phyloP scores from a whole-genome alignment of 208 protist genomes.

The Acanthamoeba royreba region DNA sequence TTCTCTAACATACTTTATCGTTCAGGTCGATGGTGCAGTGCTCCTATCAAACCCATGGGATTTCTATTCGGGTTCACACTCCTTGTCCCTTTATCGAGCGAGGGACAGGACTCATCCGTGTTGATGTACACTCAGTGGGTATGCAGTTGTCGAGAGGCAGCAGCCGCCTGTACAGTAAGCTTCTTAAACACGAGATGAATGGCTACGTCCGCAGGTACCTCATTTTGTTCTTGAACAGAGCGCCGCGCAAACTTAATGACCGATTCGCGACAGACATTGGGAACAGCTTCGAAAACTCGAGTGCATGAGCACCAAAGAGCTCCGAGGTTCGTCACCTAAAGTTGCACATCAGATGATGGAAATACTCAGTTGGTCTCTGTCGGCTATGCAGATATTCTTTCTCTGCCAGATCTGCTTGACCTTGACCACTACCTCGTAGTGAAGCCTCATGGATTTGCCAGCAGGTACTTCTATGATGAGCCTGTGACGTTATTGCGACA shows the following conservation, averaged over 20 bases:
- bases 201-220: background rate
- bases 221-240: too few species aligned
- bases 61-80: background rate
- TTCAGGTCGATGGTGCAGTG: background rate
- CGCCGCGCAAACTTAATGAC: background rate
- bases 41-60: slow-evolving; percentile 24
- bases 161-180: background rate
- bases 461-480: background rate
- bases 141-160: background rate
- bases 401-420: background rate
- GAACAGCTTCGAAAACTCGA: background rate
- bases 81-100: too few species aligned
- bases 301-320: background rate
- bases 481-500: background rate
- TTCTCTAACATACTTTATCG: background rate
- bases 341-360: too few species aligned
- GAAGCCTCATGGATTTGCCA: background rate
- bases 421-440: background rate
- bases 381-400: background rate
- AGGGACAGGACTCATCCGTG: too few species aligned
- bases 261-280: background rate
- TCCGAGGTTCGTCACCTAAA: too few species aligned
- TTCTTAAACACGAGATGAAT: background rate
- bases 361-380: too few species aligned
- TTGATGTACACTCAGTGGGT: background rate